Evolutionary conservation across 345 rosid species (phyloP), one percentile per base, ranked within the genome.

Genomic region (Corymbia maculata): DNA sequence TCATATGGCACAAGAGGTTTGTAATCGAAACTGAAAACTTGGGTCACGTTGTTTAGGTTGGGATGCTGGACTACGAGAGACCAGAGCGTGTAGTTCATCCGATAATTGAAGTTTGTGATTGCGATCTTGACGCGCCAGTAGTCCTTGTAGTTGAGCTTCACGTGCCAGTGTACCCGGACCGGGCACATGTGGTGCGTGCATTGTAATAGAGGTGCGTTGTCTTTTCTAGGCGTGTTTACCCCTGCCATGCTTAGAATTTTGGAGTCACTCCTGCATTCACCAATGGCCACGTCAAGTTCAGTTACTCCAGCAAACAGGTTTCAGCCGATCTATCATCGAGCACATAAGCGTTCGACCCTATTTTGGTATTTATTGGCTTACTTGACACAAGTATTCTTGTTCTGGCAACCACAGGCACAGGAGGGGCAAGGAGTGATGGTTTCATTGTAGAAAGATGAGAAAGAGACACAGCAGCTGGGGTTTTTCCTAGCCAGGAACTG

Each of bases 181-280:
- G 97, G 98, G 87, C 98, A 97, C 98, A 97, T 95, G 30, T 96
- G 98, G 84, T 92, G 95, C 14, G 97, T 96, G 92, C 98, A 95
- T 86, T 95, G 97, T 4, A 96, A 90, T 88, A 97, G 89, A 0
- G 98, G 95, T 10, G 93, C 45, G 28, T 94, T 93, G 86, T 94
- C 97, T 88, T 94, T 96, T 82, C 87, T 91, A 1, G 98, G 93
- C 24, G 94, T 94, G 93, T 96, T 94, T 85, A 90, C 36, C 87
- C 95, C 97, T 51, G 89, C 94, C 94, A 88, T 86, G 66, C 91
- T 93, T 45, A 93, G 94, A 85, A 95, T 92, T 90, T 95, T 97
- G 19, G 96, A 92, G 90, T 95, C 95, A 45, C 94, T 92, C 93
- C 99, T 97, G 93, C 89, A 91, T 87, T 36, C 75, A 55, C 52